These are phyloP conservation scores for Magnolia sinica DNA, from an alignment of 164 flowering plant genomes.

Conservation along the genomic window DNA sequence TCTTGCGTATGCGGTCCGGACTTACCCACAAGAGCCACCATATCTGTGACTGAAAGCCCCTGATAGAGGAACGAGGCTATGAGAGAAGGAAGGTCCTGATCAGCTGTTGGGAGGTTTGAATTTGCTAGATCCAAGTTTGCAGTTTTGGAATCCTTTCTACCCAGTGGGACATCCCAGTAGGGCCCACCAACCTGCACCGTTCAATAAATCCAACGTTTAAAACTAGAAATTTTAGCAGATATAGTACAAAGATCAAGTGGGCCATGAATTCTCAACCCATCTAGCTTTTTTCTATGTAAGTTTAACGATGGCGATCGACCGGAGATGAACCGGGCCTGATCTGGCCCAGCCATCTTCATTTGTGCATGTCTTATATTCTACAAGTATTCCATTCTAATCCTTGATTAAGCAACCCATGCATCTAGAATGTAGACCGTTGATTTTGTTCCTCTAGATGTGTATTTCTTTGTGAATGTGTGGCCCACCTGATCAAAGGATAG, in stretches of 20 bases:
- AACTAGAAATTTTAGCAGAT: neutral
- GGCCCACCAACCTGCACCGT: slow-evolving; percentile 85
- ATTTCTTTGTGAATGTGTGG: too few species aligned
- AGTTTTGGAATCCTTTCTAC: slow-evolving; percentile 74
- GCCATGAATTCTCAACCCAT: neutral
- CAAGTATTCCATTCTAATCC: too few species aligned
- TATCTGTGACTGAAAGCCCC: slow-evolving; percentile 81
- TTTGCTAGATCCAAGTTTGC: slow-evolving; percentile 53
- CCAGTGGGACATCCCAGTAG: slow-evolving; percentile 90
- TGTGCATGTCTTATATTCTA: too few species aligned
- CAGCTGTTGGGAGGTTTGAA: slow-evolving; percentile 55
- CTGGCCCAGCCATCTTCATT: too few species aligned
- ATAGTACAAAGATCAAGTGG: neutral
- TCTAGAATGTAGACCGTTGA: too few species aligned
- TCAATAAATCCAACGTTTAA: neutral
- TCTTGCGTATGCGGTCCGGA: too few species aligned
- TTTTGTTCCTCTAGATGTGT: too few species aligned
- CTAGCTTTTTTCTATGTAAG: too few species aligned
- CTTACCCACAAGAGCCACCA: slow-evolving; percentile 88
- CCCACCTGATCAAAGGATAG: neutral
- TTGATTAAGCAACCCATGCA: too few species aligned
- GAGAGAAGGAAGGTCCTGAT: slow-evolving; percentile 51
- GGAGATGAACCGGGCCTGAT: too few species aligned
- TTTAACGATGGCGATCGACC: too few species aligned
- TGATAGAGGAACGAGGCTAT: slow-evolving; percentile 66